Conservation (phyloP, 202 grass and related monocot species). For the Hordeum pubiflorum region DNA sequence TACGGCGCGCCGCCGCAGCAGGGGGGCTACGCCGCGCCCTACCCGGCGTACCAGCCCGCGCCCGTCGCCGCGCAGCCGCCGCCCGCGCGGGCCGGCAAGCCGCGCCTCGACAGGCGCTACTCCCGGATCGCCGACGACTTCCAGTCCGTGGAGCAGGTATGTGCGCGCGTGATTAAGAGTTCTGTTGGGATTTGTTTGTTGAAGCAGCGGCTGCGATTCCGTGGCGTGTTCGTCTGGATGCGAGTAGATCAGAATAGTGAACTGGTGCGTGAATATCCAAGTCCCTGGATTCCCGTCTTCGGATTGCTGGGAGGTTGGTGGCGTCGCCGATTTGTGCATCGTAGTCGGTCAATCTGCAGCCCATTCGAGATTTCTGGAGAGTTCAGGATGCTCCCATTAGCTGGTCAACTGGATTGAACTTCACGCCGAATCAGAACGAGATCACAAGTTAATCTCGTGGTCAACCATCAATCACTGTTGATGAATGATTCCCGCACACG, state of each 20-base stretch:
- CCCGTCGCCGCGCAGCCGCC: constrained; percentile 1
- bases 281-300: background rate
- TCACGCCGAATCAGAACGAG: background rate
- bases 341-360: background rate
- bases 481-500: background rate
- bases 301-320: background rate
- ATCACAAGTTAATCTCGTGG: background rate
- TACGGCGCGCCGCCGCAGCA: constrained; percentile 25
- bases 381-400: background rate
- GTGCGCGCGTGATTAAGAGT: background rate
- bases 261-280: background rate
- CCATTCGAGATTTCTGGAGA: background rate
- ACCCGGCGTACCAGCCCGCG: constrained; percentile 26
- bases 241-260: background rate
- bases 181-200: background rate
- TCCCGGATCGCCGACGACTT: constrained; percentile 76
- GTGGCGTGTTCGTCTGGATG: background rate
- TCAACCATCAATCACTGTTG: constrained; percentile 17
- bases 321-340: background rate
- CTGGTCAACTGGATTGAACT: background rate
- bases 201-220: background rate
- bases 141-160: constrained; percentile 58
- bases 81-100: constrained; percentile 12
- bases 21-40: constrained; percentile 30
- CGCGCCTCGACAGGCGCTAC: constrained; percentile 56